These are phyloP conservation scores for Avena eriantha DNA, from an alignment of 176 grass and related monocot genomes.

Conservation along the genomic window DNA sequence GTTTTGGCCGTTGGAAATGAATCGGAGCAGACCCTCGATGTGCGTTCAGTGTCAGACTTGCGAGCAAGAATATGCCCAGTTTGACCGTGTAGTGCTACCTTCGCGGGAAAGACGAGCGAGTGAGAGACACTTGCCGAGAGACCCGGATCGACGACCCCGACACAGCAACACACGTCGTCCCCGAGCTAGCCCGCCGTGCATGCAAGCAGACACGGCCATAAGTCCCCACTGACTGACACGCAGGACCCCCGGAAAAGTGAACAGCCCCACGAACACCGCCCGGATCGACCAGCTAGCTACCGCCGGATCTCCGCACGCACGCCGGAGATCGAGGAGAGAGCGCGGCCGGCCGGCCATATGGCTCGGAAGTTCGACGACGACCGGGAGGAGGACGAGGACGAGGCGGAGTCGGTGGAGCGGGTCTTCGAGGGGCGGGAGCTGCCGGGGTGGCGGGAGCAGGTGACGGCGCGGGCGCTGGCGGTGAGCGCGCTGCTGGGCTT, in stretches of 20 bases:
- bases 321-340: no score
- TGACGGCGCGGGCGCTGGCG: conserved; percentile 70
- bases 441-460: conserved; percentile 65
- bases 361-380: not conserved
- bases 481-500: conserved; percentile 64
- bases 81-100: conserved; percentile 5
- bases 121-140: conserved; percentile 12
- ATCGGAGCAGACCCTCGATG: no score
- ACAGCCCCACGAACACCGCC: no score
- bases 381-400: not conserved
- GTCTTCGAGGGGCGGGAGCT: conserved; percentile 29
- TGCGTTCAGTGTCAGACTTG: no score
- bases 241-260: no score
- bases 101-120: not conserved
- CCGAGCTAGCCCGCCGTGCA: not conserved
- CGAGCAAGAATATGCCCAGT: no score
- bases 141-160: conserved; percentile 5
- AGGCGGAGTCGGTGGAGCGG: conserved; percentile 10
- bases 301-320: no score
- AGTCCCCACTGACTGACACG: not conserved
- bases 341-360: no score
- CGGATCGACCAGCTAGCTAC: no score
- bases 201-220: conserved; percentile 1
- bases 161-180: conserved; percentile 7
- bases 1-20: no score